These are phyloP conservation scores for Pinus tabuliformis DNA, from an alignment of 75 land plant species.

Conservation along the genomic window DNA sequence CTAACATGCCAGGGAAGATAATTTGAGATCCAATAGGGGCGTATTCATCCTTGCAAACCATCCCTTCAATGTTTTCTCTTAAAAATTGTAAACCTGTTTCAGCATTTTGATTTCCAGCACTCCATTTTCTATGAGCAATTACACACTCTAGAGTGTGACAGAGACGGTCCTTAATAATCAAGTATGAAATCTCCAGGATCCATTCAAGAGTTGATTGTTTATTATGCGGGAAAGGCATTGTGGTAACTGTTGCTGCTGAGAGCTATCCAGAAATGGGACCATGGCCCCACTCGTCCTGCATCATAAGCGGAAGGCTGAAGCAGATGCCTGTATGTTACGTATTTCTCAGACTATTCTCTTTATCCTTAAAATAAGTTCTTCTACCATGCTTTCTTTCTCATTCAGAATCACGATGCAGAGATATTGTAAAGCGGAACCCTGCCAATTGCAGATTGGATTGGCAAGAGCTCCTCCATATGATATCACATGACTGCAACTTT, in stretches of 20 bases:
- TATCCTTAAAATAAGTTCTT: conserved; percentile 4
- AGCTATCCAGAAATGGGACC: conserved; percentile 31
- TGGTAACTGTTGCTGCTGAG: conserved; percentile 35
- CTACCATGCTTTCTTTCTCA: neutral
- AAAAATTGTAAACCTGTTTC: conserved; percentile 18
- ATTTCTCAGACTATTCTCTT: conserved; percentile 14
- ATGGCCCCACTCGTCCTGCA: conserved; percentile 58
- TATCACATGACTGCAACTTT: no score
- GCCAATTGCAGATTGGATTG: no score
- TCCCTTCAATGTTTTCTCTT: no score
- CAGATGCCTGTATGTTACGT: conserved; percentile 19
- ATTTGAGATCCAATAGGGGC: no score
- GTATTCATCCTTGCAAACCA: no score
- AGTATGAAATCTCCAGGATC: conserved; percentile 44
- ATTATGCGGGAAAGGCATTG: conserved; percentile 44
- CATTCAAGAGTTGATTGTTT: conserved; percentile 46
- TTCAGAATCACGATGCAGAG: no score
- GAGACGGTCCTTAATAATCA: conserved; percentile 32
- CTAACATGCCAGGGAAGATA: no score
- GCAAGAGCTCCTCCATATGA: no score
- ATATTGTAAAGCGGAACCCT: no score
- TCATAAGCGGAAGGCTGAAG: conserved; percentile 40
- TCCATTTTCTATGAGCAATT: conserved; percentile 47
- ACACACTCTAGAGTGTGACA: conserved; percentile 50
- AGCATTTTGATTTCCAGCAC: conserved; percentile 19